These are phyloP conservation scores for Limnomonas spitsbergensis DNA, from an alignment of 139 green algal genomes.

Conservation along the genomic window DNA sequence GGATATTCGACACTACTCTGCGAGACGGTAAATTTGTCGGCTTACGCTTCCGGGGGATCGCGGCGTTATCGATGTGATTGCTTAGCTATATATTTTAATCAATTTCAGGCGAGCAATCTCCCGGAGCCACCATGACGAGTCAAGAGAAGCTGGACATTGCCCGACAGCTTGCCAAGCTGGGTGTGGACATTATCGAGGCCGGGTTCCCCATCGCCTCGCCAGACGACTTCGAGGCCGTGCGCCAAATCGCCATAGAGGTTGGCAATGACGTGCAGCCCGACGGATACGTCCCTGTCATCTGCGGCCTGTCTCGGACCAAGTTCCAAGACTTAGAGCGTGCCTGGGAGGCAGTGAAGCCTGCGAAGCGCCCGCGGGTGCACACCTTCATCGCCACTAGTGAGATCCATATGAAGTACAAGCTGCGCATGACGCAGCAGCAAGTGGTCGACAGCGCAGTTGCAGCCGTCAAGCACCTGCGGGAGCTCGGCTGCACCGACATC, in stretches of 20 bases:
- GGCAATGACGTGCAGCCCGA: slow-evolving; percentile 72
- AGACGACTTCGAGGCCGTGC: slow-evolving; percentile 97
- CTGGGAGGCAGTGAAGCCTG: slow-evolving; percentile 86
- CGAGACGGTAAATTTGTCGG: slow-evolving; percentile 67
- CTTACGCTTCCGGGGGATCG: neutral
- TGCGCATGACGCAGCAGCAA: slow-evolving; percentile 55
- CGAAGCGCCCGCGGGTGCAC: slow-evolving; percentile 88
- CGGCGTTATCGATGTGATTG: too few relatives aligned
- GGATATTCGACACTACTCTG: slow-evolving; percentile 98
- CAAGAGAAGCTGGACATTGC: slow-evolving; percentile 98
- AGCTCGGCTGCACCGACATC: slow-evolving; percentile 92
- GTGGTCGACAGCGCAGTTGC: slow-evolving; percentile 87
- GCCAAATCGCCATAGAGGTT: slow-evolving; percentile 87
- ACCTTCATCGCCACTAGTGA: slow-evolving; percentile 94
- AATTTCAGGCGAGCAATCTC: slow-evolving; percentile 78
- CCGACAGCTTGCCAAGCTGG: slow-evolving; percentile 86
- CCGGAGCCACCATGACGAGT: slow-evolving; percentile 88
- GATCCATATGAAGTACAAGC: slow-evolving; percentile 88
- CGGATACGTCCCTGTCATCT: slow-evolving; percentile 97
- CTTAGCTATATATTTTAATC: neutral
- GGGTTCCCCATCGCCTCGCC: slow-evolving; percentile 94
- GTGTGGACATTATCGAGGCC: slow-evolving; percentile 99
- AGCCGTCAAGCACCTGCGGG: slow-evolving; percentile 80
- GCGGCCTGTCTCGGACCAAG: slow-evolving; percentile 86
- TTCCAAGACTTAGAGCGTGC: slow-evolving; percentile 77